phyloP scores from a whole-genome alignment of 768 basidiomycete species.

The Naganishia vaughanmartiniae region DNA sequence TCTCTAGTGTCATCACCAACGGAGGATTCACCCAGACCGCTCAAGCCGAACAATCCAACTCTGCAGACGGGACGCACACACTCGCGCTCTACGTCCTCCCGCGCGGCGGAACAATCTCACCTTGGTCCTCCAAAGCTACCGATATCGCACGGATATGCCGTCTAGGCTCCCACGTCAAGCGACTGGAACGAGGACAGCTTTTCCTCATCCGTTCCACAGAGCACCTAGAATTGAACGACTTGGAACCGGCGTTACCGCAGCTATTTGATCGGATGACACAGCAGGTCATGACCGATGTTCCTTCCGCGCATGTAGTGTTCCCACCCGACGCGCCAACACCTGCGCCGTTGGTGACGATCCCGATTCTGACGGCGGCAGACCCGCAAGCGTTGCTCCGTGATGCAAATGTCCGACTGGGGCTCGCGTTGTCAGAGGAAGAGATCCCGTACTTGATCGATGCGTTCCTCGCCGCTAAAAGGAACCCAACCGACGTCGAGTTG shows the following conservation, averaged over 20 bases:
- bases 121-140: constrained; percentile 99
- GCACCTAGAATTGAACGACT: constrained; percentile 56
- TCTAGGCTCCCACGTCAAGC: constrained; percentile 66
- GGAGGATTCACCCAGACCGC: constrained; percentile 52
- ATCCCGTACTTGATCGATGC: constrained; percentile 87
- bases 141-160: constrained; percentile 88
- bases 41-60: constrained; percentile 25
- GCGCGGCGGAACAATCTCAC: constrained; percentile 85
- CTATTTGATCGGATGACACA: constrained; percentile 98
- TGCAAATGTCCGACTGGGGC: constrained; percentile 81
- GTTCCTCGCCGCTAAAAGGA: constrained; percentile 76
- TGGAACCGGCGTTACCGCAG: constrained; percentile 64
- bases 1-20: constrained; percentile 54
- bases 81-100: constrained; percentile 73
- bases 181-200: constrained; percentile 83
- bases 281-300: constrained; percentile 61
- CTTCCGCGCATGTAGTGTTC: constrained; percentile 59
- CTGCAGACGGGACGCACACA: constrained; percentile 48
- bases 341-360: constrained; percentile 68
- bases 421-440: constrained; percentile 84
- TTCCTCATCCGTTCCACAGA: constrained; percentile 58
- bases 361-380: constrained; percentile 58
- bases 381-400: constrained; percentile 65
- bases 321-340: constrained; percentile 60
- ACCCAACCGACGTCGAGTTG: constrained; percentile 93